Conservation (phyloP, 345 rosid genomes). For the Eucalyptus urophylla region DNA sequence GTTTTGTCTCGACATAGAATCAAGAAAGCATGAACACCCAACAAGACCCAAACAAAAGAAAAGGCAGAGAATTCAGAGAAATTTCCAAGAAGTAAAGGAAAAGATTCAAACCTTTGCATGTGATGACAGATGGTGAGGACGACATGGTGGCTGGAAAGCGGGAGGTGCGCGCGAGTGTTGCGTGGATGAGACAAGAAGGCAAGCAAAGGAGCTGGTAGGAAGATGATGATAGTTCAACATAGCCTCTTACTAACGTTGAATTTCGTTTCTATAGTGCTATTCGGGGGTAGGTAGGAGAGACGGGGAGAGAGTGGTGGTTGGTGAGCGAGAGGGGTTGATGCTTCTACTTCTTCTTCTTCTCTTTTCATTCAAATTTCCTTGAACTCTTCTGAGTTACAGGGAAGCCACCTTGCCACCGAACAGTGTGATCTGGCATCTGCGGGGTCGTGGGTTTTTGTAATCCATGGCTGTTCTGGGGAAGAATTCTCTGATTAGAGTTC, state of each 20-base stretch:
- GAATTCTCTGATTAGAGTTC: neutral
- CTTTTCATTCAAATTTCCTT: neutral
- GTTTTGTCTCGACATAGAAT: neutral
- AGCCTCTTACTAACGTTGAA: neutral
- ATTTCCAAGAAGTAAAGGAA: neutral
- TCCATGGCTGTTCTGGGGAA: neutral
- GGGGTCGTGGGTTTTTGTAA: neutral
- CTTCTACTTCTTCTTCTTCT: neutral
- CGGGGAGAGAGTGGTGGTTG: neutral
- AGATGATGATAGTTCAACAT: neutral
- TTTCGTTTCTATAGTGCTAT: neutral
- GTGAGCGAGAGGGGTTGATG: neutral
- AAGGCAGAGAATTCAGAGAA: neutral
- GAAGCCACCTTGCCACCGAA: neutral
- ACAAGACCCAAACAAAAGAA: neutral
- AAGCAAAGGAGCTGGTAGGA: neutral
- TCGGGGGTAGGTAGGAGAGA: neutral
- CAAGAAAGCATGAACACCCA: neutral
- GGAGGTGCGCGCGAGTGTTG: neutral
- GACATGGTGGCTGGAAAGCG: neutral
- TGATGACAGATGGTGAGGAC: neutral
- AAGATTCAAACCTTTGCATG: slow-evolving; percentile 20
- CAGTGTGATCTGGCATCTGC: neutral
- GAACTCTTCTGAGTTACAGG: neutral
- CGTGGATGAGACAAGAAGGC: neutral